phyloP scores from a whole-genome alignment of 495 filamentous ascomycete species.

The Penicillium antarcticum region DNA sequence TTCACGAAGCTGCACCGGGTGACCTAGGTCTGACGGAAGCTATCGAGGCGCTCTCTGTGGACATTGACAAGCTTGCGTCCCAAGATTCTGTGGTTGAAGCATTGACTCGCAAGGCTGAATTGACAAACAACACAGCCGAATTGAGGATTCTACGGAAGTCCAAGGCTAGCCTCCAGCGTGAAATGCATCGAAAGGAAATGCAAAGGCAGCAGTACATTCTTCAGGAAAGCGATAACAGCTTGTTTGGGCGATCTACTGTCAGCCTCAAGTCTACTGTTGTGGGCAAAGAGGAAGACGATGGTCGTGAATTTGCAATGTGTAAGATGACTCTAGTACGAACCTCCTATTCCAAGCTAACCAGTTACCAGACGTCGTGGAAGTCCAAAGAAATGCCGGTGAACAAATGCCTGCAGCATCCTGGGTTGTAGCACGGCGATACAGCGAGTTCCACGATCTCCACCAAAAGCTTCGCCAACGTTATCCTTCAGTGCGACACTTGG shows the following conservation, averaged over 20 bases:
- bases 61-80: constrained; percentile 83
- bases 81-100: constrained; percentile 93
- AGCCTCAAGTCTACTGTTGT: constrained; percentile 90
- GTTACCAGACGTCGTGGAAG: constrained; percentile 72
- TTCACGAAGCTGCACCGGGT: constrained; percentile 92
- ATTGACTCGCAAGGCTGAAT: constrained; percentile 86
- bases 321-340: constrained; percentile 20
- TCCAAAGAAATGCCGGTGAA: constrained; percentile 82
- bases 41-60: constrained; percentile 74
- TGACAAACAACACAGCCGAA: constrained; percentile 95
- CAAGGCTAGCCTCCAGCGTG: constrained; percentile 84
- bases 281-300: constrained; percentile 87
- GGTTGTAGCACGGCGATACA: constrained; percentile 80
- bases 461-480: constrained; percentile 82
- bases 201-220: constrained; percentile 96
- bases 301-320: constrained; percentile 89
- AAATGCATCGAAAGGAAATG: constrained; percentile 90
- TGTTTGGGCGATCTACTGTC: constrained; percentile 87
- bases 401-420: constrained; percentile 83
- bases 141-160: constrained; percentile 91
- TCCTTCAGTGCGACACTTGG: constrained; percentile 79
- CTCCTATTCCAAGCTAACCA: not conserved
- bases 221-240: constrained; percentile 95
- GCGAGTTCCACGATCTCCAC: constrained; percentile 94
- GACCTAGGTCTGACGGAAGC: constrained; percentile 93